Conservation (phyloP, 495 filamentous ascomycete genomes). For the Trichoderma virens region DNA sequence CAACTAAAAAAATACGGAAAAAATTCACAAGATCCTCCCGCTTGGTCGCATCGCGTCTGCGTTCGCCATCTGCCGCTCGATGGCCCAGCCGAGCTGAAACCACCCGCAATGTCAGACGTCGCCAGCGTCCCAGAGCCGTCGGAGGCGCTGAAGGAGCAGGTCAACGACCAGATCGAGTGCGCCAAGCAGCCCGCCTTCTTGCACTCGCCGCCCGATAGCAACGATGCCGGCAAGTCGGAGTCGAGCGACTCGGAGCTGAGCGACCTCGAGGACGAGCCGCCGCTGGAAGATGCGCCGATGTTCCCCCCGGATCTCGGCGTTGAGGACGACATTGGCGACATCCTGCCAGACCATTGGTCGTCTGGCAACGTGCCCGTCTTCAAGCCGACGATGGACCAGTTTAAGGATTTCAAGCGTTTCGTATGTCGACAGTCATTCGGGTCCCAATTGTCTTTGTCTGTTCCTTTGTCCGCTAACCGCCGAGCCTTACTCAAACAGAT, state of each 20-base stretch:
- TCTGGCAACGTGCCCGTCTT: conserved; percentile 83
- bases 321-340: conserved; percentile 62
- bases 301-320: conserved; percentile 11
- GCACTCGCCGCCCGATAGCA: conserved; percentile 45
- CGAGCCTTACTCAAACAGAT: conserved; percentile 35
- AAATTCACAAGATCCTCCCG: background rate
- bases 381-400: conserved; percentile 91
- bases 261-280: conserved; percentile 44
- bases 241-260: conserved; percentile 49
- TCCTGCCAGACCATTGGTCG: conserved; percentile 80
- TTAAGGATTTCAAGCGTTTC: conserved; percentile 81
- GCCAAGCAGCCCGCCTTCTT: conserved; percentile 32
- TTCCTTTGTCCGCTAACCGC: background rate
- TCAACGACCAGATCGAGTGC: conserved; percentile 9
- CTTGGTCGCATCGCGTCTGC: background rate
- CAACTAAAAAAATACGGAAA: background rate
- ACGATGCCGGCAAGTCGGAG: conserved; percentile 41
- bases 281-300: conserved; percentile 22
- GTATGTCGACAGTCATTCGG: conserved; percentile 29
- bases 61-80: background rate
- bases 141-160: background rate
- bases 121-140: background rate
- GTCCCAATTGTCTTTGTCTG: background rate
- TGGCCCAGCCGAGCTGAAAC: conserved; percentile 4
- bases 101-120: conserved; percentile 11